Evolutionary conservation across 352 stramenopile genomes (phyloP).

Genomic region (Globisporangium rhizosaccharum): DNA sequence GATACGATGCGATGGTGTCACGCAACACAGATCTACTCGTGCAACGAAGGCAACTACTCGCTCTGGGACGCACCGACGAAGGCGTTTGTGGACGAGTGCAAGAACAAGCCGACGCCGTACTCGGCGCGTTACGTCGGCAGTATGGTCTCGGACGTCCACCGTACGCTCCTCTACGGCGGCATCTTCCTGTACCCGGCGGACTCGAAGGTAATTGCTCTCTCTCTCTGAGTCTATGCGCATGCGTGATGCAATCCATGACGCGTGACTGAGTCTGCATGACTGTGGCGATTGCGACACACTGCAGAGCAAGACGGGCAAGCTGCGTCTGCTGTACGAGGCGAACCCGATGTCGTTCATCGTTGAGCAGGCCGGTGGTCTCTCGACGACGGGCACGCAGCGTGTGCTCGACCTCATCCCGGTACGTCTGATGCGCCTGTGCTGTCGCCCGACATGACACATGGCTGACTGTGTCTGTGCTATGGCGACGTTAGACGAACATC

Average conservation of each 20-base stretch:
- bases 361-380: slow-evolving; percentile 95
- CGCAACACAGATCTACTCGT: slow-evolving; percentile 90
- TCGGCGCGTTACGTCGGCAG: slow-evolving; percentile 95
- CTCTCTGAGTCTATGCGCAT: neutral
- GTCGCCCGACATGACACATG: neutral
- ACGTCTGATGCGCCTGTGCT: slow-evolving; percentile 14
- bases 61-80: slow-evolving; percentile 93
- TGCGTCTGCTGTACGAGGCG: slow-evolving; percentile 98
- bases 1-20: neutral
- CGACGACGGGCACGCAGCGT: slow-evolving; percentile 91
- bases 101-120: slow-evolving; percentile 77
- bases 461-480: neutral
- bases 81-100: slow-evolving; percentile 85
- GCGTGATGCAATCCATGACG: neutral
- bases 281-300: neutral
- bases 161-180: slow-evolving; percentile 97
- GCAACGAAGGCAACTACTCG: slow-evolving; percentile 97
- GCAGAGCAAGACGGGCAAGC: slow-evolving; percentile 86
- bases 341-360: slow-evolving; percentile 99
- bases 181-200: slow-evolving; percentile 98
- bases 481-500: slow-evolving; percentile 77
- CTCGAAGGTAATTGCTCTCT: slow-evolving; percentile 70
- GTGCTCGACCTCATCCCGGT: slow-evolving; percentile 93
- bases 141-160: slow-evolving; percentile 99
- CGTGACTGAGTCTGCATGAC: neutral